Base-by-base conservation (phyloP, 306 rosid species). In the Adenanthera pavonina region DNA sequence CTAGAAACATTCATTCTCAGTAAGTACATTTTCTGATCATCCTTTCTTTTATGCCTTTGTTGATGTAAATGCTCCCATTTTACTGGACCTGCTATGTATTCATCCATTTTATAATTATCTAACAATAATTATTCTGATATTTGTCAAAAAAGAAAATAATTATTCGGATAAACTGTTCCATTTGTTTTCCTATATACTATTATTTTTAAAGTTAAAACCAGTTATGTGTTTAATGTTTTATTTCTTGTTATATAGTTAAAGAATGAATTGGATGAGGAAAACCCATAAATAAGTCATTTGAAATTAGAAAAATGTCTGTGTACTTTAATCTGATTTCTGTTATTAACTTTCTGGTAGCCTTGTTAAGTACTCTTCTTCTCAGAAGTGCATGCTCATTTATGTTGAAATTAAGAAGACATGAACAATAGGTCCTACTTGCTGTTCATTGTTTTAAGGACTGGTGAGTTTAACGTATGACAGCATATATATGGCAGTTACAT, bases 1-100 rank as follows among this genome's bases (percentile, higher is more conserved):
- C 87, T 43, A 10, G 69, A 78, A 83, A 74, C 68, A 33, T 86
- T 36, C 77, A 92, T 69, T 68, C 92, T 35, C 95, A 87, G 98
- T 92, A 89, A 90, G 97, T 86, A 34, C 38, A 40, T 54, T 56
- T 2, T 80, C 43, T 66, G 5, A 41, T 67, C 74, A 44, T 72
- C 38, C 46, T 51, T 66, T 84, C 13, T 70, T 41, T 75, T 49
- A 35, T 36, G 19, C 48, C 62, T 54, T 11, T 9, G 44, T 46
- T 56, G 54, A 60, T 69, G 67, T 59, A 40, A 30, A 62, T 80
- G 19, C 76, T 15, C 72, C 74, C 69, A 48, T 83, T 41, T 80
- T 71, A 60, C 10, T 49, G 47, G 40, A 56, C 17, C 16, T n/a
- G 11, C 62, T 72, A 25, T 12, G 30, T 6, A 19, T 69, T 69